Base-by-base conservation (phyloP, 139 green algal genomes). In the Chlamydomonas sp. region DNA sequence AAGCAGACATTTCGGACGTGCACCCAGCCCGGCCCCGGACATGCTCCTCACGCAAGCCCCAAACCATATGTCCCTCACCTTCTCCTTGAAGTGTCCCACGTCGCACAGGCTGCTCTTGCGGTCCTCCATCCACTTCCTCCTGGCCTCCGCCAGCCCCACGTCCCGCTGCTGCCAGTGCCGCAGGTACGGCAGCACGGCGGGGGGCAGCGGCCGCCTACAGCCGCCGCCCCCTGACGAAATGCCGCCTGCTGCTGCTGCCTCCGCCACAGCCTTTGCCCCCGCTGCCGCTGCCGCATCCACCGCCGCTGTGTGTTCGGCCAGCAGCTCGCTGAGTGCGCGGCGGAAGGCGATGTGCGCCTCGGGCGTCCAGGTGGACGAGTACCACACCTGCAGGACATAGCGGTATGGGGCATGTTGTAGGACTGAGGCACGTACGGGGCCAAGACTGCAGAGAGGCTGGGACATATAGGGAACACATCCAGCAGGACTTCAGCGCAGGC, bases 381-480 rank as follows among this genome's bases (percentile, higher is more conserved):
- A 95, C 90, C 92, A 95, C 77, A 93, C 92, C 91, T 94, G 89
- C 17, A 77, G 72, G n/a, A n/a, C n/a, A n/a, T n/a, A n/a, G n/a
- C n/a, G n/a, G n/a, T n/a, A n/a, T n/a, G n/a, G n/a, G n/a, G n/a
- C n/a, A n/a, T n/a, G n/a, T n/a, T n/a, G n/a, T n/a, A n/a, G n/a
- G n/a, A n/a, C n/a, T n/a, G n/a, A n/a, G n/a, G n/a, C n/a, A n/a
- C n/a, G n/a, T n/a, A n/a, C n/a, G n/a, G n/a, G n/a, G n/a, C n/a
- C n/a, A n/a, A n/a, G n/a, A n/a, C n/a, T n/a, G n/a, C n/a, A n/a
- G n/a, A n/a, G n/a, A n/a, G n/a, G n/a, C n/a, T n/a, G n/a, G n/a
- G n/a, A n/a, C n/a, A n/a, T n/a, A n/a, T n/a, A n/a, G n/a, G n/a
- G n/a, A n/a, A n/a, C n/a, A n/a, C n/a, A n/a, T n/a, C n/a, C 68